Base-by-base conservation (phyloP, 768 basidiomycete genomes). In the Tylopilus sp. region DNA sequence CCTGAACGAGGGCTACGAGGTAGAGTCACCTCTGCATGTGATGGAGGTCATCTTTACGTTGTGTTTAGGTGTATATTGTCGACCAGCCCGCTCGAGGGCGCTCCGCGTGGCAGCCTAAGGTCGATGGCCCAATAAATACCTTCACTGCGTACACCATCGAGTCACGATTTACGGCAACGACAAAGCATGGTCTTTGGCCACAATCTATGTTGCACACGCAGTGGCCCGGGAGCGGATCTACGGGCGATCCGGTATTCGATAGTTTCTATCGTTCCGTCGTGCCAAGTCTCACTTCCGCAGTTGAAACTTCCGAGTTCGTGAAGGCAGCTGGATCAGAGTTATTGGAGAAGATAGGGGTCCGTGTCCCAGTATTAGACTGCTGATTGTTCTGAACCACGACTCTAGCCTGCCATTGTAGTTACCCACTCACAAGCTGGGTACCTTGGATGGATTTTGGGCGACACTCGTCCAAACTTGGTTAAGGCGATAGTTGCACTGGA, bases 361-460 rank as follows among this genome's bases (percentile, higher is more conserved):
- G 78, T 66, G 19, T 21, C 12, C 8, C 37, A 21, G 10, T 25
- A 1, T 38, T 24, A 8, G 12, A 21, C 14, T 4, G 25, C 26
- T 22, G 14, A 29, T 30, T 29, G 19, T 16, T 30, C 14, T 38
- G 42, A 45, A n/a, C n/a, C 16, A 34, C 9, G 22, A 30, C 24
- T 14, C 44, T 16, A 80, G 78, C 77, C 77, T 19, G 74, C 64
- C 3, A 65, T 79, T 24, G 55, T 81, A n/a, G 55, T 81, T 25
- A 78, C 78, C 2, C 80, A 82, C 58, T 81, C 80, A 2, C 79
- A 80, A 55, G 71, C 77, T 29, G 80, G 78, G 3, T 71, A 64
- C 42, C 69, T 76, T 41, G 79, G 78, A 22, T 82, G 80, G 80
- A 62, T 74, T 22, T 60, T 81, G 14, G 80, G 70, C 11, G 80